Conservation (phyloP, 805 yeast genomes). For the Candida pini region DNA sequence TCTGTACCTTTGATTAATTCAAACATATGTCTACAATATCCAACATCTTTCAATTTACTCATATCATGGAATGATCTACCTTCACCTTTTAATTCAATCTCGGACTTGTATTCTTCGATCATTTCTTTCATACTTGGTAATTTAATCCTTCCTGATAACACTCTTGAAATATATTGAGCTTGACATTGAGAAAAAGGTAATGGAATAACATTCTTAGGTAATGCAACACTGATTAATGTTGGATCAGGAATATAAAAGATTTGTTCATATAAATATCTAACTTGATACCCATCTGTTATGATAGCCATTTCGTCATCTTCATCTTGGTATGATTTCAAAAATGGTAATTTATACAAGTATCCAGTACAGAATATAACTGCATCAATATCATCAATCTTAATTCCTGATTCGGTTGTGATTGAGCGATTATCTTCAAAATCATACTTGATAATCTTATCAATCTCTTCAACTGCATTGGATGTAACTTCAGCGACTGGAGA, state of each 20-base stretch:
- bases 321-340: slow-evolving; percentile 34
- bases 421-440: slow-evolving; percentile 24
- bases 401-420: slow-evolving; percentile 46
- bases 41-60: slow-evolving; percentile 51
- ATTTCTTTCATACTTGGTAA: slow-evolving; percentile 36
- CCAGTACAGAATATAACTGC: slow-evolving; percentile 69
- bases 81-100: slow-evolving; percentile 38
- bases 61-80: slow-evolving; percentile 48
- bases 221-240: slow-evolving; percentile 35
- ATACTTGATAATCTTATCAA: slow-evolving; percentile 22
- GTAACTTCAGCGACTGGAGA: slow-evolving; percentile 26
- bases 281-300: slow-evolving; percentile 30
- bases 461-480: slow-evolving; percentile 19
- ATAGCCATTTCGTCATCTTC: slow-evolving; percentile 24
- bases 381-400: slow-evolving; percentile 43
- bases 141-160: slow-evolving; percentile 35
- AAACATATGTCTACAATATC: slow-evolving; percentile 45
- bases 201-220: slow-evolving; percentile 43
- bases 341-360: slow-evolving; percentile 62
- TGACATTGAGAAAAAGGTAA: slow-evolving; percentile 47
- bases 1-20: slow-evolving; percentile 32
- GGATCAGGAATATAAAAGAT: slow-evolving; percentile 43
- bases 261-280: slow-evolving; percentile 39
- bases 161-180: slow-evolving; percentile 37
- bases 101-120: slow-evolving; percentile 27